These are phyloP conservation scores for Leccinum truebloodii DNA, from an alignment of 768 basidiomycete species.

Conservation along the genomic window DNA sequence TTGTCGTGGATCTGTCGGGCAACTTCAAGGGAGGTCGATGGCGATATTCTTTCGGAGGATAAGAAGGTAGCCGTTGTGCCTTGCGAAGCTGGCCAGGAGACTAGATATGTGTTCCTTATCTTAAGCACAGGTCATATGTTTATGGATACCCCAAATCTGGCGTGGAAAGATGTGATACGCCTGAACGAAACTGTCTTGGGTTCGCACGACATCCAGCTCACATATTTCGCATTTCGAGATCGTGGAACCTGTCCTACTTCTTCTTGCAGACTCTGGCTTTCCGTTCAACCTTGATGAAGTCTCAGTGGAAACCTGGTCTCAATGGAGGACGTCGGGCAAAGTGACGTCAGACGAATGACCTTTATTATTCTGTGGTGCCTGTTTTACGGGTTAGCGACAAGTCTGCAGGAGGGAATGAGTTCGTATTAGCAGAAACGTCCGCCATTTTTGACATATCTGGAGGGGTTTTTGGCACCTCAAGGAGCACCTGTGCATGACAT, in stretches of 20 bases:
- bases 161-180: neutral
- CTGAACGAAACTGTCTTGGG: neutral
- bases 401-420: slow-evolving; percentile 8
- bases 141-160: neutral
- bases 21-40: slow-evolving; percentile 26
- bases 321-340: slow-evolving; percentile 15
- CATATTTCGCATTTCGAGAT: slow-evolving; percentile 25
- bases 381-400: slow-evolving; percentile 25
- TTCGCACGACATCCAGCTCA: slow-evolving; percentile 20
- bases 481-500: slow-evolving; percentile 13
- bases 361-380: slow-evolving; percentile 26
- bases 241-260: slow-evolving; percentile 29
- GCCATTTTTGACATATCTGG: slow-evolving; percentile 28
- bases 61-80: neutral
- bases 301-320: slow-evolving; percentile 15
- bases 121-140: neutral
- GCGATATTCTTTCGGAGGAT: slow-evolving; percentile 28
- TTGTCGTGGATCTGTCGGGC: slow-evolving; percentile 32
- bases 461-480: slow-evolving; percentile 19
- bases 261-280: slow-evolving; percentile 28
- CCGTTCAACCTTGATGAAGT: slow-evolving; percentile 25
- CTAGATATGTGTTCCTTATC: neutral
- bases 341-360: slow-evolving; percentile 12
- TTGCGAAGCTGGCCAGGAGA: neutral
- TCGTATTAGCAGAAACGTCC: slow-evolving; percentile 27